Conservation (phyloP, 495 filamentous ascomycete genomes). For the Xylaria longipes region DNA sequence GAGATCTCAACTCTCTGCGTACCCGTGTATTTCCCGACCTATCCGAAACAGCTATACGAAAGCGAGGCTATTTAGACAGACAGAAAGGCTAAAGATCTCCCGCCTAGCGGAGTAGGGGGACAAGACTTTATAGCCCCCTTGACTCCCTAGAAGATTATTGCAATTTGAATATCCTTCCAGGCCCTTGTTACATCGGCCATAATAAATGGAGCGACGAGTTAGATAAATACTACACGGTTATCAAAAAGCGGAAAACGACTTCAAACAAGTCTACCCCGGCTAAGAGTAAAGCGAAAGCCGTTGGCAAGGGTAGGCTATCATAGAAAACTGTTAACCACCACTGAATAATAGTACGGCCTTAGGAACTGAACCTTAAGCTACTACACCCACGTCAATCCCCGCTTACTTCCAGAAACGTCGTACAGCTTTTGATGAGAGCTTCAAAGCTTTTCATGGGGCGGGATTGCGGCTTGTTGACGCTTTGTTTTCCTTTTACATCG, state of each 20-base stretch:
- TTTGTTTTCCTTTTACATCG: too few species aligned
- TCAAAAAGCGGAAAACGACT: constrained; percentile 36
- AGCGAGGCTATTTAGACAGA: too few species aligned
- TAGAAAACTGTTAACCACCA: constrained; percentile 15
- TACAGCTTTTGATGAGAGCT: constrained; percentile 62
- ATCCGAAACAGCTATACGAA: too few species aligned
- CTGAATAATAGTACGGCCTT: constrained; percentile 31
- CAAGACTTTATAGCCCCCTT: too few species aligned
- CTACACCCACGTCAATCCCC: constrained; percentile 40
- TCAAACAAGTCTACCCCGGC: constrained; percentile 10
- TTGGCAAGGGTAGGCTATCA: constrained; percentile 19
- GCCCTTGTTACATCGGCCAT: too few species aligned
- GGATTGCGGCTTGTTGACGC: constrained; percentile 80
- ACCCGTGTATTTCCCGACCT: too few species aligned
- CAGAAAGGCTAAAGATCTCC: too few species aligned
- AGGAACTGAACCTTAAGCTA: constrained; percentile 23
- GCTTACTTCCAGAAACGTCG: constrained; percentile 59
- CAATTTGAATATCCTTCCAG: too few species aligned
- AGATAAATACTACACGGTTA: constrained; percentile 22
- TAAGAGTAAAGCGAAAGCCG: constrained; percentile 27
- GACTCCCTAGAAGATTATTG: too few species aligned
- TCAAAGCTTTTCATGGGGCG: constrained; percentile 64
- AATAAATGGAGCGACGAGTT: constrained; percentile 36
- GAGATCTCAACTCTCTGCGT: too few species aligned
- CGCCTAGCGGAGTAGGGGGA: too few species aligned